Evolutionary conservation across 495 filamentous ascomycete species (phyloP).

Genomic region (Tuber aestivum): DNA sequence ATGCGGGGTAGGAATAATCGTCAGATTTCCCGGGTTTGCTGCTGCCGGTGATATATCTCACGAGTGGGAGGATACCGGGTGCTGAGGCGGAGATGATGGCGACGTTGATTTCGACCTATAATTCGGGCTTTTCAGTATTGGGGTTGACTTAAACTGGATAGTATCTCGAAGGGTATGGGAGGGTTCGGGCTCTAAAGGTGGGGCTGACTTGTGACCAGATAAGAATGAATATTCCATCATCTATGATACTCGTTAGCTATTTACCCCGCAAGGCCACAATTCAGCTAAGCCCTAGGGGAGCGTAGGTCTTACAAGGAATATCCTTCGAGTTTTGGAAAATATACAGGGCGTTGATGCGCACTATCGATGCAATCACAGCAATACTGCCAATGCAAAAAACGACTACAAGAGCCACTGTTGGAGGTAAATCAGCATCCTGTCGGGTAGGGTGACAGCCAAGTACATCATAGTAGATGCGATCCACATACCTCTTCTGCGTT

Average conservation of each 20-base stretch:
- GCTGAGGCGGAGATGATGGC: constrained; percentile 42
- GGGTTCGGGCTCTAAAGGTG: neutral
- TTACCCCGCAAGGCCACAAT: neutral
- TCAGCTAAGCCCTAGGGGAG: neutral
- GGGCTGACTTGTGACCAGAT: constrained; percentile 37
- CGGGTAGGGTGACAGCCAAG: neutral
- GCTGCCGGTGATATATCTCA: constrained; percentile 20
- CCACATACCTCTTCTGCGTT: constrained; percentile 27
- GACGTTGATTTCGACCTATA: constrained; percentile 38
- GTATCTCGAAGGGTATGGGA: neutral
- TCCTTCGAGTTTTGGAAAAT: constrained; percentile 37
- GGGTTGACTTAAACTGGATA: neutral
- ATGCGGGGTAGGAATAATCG: neutral
- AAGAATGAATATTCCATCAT: constrained; percentile 38
- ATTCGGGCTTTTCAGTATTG: neutral
- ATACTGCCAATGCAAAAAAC: constrained; percentile 37
- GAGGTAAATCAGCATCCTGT: neutral
- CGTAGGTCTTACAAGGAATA: constrained; percentile 20
- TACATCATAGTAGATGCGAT: neutral
- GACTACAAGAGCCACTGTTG: constrained; percentile 24
- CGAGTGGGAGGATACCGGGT: constrained; percentile 37
- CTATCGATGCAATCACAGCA: constrained; percentile 42
- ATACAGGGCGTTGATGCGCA: constrained; percentile 43
- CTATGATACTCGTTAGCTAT: constrained; percentile 4
- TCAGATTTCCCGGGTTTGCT: constrained; percentile 9